Conservation (phyloP, 768 basidiomycete species). For the Tylopilus subfusipes region DNA sequence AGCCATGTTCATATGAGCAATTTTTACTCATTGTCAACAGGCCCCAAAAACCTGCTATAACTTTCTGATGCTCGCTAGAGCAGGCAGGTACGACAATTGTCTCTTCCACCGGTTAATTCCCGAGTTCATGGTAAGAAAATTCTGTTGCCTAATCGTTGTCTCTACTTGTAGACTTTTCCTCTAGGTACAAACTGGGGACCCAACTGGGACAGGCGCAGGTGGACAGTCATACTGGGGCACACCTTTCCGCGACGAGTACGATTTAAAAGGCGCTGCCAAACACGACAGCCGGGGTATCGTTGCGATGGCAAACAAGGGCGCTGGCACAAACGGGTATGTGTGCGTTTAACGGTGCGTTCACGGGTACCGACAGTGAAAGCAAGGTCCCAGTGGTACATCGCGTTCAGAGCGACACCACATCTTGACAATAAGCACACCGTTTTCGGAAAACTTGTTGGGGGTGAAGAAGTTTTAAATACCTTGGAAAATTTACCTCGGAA, state of each 20-base stretch:
- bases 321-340: slow-evolving; percentile 78
- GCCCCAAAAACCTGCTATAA: slow-evolving; percentile 99
- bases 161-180: slow-evolving; percentile 1
- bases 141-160: neutral
- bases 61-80: slow-evolving; percentile 88
- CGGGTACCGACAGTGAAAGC: neutral
- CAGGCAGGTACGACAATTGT: slow-evolving; percentile 86
- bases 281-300: slow-evolving; percentile 82
- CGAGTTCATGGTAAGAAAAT: slow-evolving; percentile 78
- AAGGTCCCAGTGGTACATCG: slow-evolving; percentile 92
- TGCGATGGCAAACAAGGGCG: slow-evolving; percentile 95
- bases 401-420: slow-evolving; percentile 79
- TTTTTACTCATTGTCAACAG: slow-evolving; percentile 36
- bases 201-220: slow-evolving; percentile 91
- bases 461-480: slow-evolving; percentile 83
- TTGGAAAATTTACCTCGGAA: slow-evolving; percentile 80
- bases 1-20: neutral
- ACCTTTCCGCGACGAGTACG: slow-evolving; percentile 93
- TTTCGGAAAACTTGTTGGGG: slow-evolving; percentile 95
- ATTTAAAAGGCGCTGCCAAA: slow-evolving; percentile 82
- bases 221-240: slow-evolving; percentile 94
- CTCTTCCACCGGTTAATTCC: slow-evolving; percentile 92
- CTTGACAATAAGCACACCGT: slow-evolving; percentile 94
- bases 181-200: slow-evolving; percentile 97
- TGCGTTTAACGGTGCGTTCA: neutral